Percentiles rank a stretch among this genome's conserved stretches.
These are phyloP conservation scores for Beauveria asiatica DNA, from an alignment of 2,329 filamentous ascomycete species.

Conservation along the genomic window DNA sequence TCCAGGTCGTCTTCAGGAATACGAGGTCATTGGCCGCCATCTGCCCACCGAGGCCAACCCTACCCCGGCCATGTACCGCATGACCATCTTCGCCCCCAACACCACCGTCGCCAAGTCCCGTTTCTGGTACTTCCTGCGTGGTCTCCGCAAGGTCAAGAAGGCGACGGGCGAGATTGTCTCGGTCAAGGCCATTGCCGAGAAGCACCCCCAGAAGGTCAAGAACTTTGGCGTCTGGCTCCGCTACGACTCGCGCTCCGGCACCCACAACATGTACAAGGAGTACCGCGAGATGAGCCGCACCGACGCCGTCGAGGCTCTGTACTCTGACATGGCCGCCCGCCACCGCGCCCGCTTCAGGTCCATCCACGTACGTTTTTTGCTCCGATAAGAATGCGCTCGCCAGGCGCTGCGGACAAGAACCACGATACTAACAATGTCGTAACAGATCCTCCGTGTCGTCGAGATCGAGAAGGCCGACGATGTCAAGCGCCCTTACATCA, in stretches of 20 bases:
- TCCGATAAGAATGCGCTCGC: not conserved
- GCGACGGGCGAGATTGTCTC: slow-evolving; percentile 98
- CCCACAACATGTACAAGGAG: slow-evolving; percentile 99
- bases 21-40: slow-evolving; percentile 99
- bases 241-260: slow-evolving; percentile 98
- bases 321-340: slow-evolving; percentile 99
- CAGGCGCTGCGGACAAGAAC: not conserved
- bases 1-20: slow-evolving; percentile 97
- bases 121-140: slow-evolving; percentile 99
- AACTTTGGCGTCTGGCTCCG: slow-evolving; percentile 99
- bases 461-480: slow-evolving; percentile 92
- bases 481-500: slow-evolving; percentile 98
- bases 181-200: slow-evolving; percentile 96
- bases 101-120: slow-evolving; percentile 97
- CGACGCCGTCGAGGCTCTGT: slow-evolving; percentile 91
- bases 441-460: slow-evolving; percentile 91
- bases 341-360: slow-evolving; percentile 95
- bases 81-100: slow-evolving; percentile 99
- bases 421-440: not conserved
- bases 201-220: slow-evolving; percentile 99
- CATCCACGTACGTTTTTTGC: slow-evolving; percentile 72
- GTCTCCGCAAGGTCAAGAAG: slow-evolving; percentile 99
- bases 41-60: slow-evolving; percentile 96
- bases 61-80: slow-evolving; percentile 97
- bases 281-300: slow-evolving; percentile 98